A percentile compares a stretch with the other conserved stretches of the same genome.
These are phyloP conservation scores for Camellia sinensis DNA, from an alignment of 148 eudicot genomes.

Conservation along the genomic window DNA sequence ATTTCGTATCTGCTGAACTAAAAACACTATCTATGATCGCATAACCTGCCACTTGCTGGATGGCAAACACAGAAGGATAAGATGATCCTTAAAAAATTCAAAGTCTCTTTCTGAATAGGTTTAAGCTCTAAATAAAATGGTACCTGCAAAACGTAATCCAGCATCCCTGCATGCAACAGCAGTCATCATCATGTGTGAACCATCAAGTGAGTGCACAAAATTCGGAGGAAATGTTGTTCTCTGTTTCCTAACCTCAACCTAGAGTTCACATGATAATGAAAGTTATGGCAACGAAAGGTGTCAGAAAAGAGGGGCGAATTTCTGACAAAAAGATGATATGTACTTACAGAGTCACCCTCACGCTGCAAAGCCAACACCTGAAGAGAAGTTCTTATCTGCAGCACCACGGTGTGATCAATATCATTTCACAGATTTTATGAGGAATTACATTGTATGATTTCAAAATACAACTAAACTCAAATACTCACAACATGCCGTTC, in stretches of 20 bases:
- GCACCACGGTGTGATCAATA: conserved; percentile 8
- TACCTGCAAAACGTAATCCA: conserved; percentile 81
- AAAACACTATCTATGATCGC: background rate
- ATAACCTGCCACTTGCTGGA: background rate
- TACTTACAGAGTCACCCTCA: conserved; percentile 66
- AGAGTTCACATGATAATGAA: conserved; percentile 15
- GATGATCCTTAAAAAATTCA: background rate
- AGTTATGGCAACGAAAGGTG: conserved; percentile 8
- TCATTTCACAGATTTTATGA: background rate
- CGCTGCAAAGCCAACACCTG: conserved; percentile 74
- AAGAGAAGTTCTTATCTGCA: conserved; percentile 81
- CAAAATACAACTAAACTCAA: background rate
- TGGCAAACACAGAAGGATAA: background rate
- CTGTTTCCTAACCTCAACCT: conserved; percentile 76
- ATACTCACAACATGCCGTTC: conserved; percentile 66
- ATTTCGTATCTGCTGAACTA: background rate
- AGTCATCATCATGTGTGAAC: conserved; percentile 99
- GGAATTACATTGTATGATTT: background rate
- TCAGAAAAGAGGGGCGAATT: background rate
- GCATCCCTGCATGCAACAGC: conserved; percentile 87
- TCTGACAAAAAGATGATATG: background rate
- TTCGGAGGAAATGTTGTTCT: conserved; percentile 92
- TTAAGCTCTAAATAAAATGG: background rate
- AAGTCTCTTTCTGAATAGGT: background rate
- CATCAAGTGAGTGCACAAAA: conserved; percentile 90